Percentiles rank a stretch among this genome's conserved stretches.
These are phyloP conservation scores for Aquilaria sinensis DNA, from an alignment of 345 rosid species.

Conservation along the genomic window DNA sequence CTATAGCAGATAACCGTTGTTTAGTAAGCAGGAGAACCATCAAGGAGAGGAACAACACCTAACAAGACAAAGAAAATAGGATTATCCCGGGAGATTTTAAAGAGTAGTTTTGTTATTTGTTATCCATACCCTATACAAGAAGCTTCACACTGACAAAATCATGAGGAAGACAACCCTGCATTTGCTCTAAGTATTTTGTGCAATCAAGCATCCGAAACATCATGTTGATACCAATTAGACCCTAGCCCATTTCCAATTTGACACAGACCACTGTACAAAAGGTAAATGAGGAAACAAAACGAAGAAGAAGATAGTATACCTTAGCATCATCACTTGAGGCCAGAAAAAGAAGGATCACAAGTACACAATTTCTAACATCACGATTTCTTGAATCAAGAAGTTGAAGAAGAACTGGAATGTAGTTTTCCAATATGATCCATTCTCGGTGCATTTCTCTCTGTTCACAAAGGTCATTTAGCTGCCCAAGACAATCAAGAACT, in stretches of 20 bases:
- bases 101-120: too few relatives aligned
- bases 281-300: not conserved
- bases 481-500: constrained; percentile 38
- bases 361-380: constrained; percentile 33
- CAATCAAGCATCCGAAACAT: too few relatives aligned
- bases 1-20: too few relatives aligned
- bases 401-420: constrained; percentile 39
- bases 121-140: too few relatives aligned
- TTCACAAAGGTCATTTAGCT: constrained; percentile 50
- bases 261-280: too few relatives aligned
- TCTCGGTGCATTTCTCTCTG: constrained; percentile 52
- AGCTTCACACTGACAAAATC: too few relatives aligned
- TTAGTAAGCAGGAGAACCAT: too few relatives aligned
- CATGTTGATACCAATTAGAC: too few relatives aligned
- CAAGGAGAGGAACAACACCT: too few relatives aligned
- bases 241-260: too few relatives aligned
- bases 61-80: too few relatives aligned
- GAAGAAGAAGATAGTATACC: constrained; percentile 27
- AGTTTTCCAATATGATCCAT: constrained; percentile 62
- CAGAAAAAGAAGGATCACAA: constrained; percentile 39
- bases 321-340: constrained; percentile 54
- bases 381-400: constrained; percentile 40
- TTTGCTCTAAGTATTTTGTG: not conserved
- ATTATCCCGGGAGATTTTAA: too few relatives aligned
- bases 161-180: not conserved